Evolutionary conservation across 352 stramenopile genomes (phyloP).

Genomic region (Thraustochytrium sp.): DNA sequence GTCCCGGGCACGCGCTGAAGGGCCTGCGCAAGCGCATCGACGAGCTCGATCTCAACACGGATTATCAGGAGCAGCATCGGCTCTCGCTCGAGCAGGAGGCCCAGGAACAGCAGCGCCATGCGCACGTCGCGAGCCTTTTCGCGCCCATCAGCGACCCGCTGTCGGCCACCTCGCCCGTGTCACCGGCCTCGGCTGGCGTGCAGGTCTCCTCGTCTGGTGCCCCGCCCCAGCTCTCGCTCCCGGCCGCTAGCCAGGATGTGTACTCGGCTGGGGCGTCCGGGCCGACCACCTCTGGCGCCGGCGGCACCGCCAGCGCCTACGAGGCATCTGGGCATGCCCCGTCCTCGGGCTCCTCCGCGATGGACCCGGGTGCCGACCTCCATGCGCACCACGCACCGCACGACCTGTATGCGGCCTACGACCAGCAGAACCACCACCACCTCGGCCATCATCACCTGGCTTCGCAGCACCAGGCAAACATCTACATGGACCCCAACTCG

Average conservation of each 20-base stretch:
- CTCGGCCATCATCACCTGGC: background rate
- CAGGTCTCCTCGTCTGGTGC: background rate
- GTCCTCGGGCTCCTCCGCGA: background rate
- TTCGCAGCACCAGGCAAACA: background rate
- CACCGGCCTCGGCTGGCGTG: background rate
- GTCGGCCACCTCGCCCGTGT: background rate
- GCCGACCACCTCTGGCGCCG: no score
- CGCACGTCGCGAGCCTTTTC: background rate
- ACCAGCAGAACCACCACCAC: background rate
- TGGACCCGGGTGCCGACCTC: background rate
- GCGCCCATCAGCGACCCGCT: background rate
- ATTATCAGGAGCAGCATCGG: background rate
- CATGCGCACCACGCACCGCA: background rate
- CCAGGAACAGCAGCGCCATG: background rate
- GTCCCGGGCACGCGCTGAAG: constrained; percentile 4
- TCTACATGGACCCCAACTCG: background rate
- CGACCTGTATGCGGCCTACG: background rate
- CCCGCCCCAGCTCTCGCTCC: background rate
- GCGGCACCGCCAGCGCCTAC: background rate
- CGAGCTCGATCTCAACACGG: constrained; percentile 27
- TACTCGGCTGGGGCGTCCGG: no score
- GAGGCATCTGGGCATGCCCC: no score
- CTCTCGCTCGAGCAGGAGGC: background rate
- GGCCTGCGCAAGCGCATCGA: constrained; percentile 27
- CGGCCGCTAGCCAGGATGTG: no score